phyloP scores from a whole-genome alignment of 352 stramenopile genomes.

The Thraustochytrium sp. region DNA sequence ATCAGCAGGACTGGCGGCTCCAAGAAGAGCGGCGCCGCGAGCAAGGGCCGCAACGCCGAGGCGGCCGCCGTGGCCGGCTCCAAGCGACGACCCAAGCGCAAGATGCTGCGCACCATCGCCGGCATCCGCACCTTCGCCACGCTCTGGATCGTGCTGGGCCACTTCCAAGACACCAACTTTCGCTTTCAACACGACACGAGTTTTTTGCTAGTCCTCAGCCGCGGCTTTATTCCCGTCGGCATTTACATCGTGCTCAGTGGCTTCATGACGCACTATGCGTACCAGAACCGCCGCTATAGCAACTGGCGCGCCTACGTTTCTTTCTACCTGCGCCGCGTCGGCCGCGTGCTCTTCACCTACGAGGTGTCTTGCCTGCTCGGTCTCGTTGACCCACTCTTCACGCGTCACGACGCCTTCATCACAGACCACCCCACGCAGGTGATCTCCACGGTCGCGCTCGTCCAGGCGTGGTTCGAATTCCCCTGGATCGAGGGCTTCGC shows the following conservation, averaged over 20 bases:
- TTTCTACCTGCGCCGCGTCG: conserved; percentile 27
- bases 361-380: not conserved
- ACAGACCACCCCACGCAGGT: not conserved
- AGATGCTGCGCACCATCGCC: conserved; percentile 8
- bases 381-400: conserved; percentile 23
- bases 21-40: no score
- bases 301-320: not conserved
- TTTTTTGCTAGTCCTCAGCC: conserved; percentile 29
- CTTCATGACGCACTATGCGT: conserved; percentile 42
- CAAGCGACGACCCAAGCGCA: not conserved
- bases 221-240: not conserved
- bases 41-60: no score
- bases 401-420: not conserved
- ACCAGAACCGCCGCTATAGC: not conserved
- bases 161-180: conserved; percentile 30
- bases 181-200: not conserved
- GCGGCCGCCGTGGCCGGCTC: not conserved
- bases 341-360: conserved; percentile 29
- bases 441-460: not conserved
- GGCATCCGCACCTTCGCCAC: conserved; percentile 24
- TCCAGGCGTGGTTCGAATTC: conserved; percentile 20
- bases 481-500: not conserved
- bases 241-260: conserved; percentile 29
- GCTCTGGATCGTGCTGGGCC: conserved; percentile 27
- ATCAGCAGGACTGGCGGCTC: no score